These are phyloP conservation scores for Fraxinus floribunda DNA, from an alignment of 305 asterid genomes.

Conservation along the genomic window DNA sequence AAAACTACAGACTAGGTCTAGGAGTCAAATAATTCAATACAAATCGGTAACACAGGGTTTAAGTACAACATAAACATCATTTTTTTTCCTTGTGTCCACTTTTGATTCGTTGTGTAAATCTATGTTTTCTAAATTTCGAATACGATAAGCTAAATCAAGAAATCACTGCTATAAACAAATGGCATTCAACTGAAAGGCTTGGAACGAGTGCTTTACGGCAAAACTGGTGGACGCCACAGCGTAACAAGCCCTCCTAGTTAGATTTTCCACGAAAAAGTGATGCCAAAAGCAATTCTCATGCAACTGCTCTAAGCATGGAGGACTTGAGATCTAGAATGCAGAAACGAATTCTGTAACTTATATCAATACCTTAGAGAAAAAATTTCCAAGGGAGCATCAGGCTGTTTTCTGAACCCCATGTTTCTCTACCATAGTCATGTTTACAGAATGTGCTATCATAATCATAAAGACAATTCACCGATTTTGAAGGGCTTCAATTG, in stretches of 20 bases:
- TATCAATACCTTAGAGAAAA: conserved; percentile 5
- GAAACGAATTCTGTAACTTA: background rate
- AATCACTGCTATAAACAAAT: conserved; percentile 23
- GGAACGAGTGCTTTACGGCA: conserved; percentile 10
- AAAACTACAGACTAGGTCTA: background rate
- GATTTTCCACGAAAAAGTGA: background rate
- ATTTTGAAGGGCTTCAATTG: conserved; percentile 87
- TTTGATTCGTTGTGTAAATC: background rate
- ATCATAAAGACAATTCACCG: conserved; percentile 42
- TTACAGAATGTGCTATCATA: conserved; percentile 43
- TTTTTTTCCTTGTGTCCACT: background rate
- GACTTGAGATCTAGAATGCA: background rate
- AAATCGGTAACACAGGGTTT: background rate
- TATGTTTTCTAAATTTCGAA: background rate
- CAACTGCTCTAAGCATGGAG: background rate
- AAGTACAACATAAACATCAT: background rate
- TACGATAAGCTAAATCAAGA: background rate
- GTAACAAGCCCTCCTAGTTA: background rate
- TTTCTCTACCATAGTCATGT: conserved; percentile 35
- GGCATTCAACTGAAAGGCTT: background rate
- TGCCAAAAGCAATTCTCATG: background rate
- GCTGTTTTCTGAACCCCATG: conserved; percentile 12
- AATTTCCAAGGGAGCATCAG: conserved; percentile 16
- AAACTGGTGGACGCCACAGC: conserved; percentile 10
- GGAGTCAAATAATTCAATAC: background rate